Percentiles rank a stretch among this genome's conserved stretches.
phyloP scores from a whole-genome alignment of 2,329 filamentous ascomycete genomes.

The Aspergillus aculeatus region DNA sequence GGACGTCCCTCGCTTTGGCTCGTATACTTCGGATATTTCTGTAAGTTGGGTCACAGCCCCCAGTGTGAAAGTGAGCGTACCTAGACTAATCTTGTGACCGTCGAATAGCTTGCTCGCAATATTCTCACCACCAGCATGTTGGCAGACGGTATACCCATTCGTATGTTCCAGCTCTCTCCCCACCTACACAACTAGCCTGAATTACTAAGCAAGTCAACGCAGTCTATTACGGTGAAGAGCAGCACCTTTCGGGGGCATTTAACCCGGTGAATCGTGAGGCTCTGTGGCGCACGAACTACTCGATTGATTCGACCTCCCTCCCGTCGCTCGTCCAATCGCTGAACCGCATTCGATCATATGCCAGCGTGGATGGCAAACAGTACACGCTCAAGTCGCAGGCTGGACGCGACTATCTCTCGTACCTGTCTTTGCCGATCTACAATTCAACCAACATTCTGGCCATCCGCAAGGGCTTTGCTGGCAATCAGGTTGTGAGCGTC shows the following conservation, averaged over 20 bases:
- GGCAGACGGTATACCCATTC: slow-evolving; percentile 58
- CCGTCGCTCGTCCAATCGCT: slow-evolving; percentile 35
- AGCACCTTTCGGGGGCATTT: slow-evolving; percentile 54
- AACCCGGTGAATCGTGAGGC: slow-evolving; percentile 55
- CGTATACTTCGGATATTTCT: slow-evolving; percentile 17
- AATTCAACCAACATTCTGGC: slow-evolving; percentile 44
- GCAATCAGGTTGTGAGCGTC: slow-evolving; percentile 39
- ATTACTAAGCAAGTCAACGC: not conserved
- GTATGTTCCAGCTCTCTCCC: not conserved
- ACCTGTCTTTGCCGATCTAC: slow-evolving; percentile 35
- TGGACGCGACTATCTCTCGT: slow-evolving; percentile 27
- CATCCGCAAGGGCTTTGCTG: slow-evolving; percentile 42
- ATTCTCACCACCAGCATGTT: slow-evolving; percentile 61
- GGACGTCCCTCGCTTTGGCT: slow-evolving; percentile 56
- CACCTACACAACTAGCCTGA: not conserved
- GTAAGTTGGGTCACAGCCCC: not conserved
- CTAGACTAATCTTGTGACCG: not conserved
- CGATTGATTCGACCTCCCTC: slow-evolving; percentile 50
- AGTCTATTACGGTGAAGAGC: slow-evolving; percentile 65
- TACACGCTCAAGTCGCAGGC: not conserved
- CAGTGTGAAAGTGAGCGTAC: not conserved
- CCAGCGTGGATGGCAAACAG: slow-evolving; percentile 52
- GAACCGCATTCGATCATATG: slow-evolving; percentile 19
- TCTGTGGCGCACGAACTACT: slow-evolving; percentile 56
- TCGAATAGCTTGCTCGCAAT: slow-evolving; percentile 51